phyloP scores from a whole-genome alignment of 2,329 filamentous ascomycete species.

The Cladophialophora yegresii region DNA sequence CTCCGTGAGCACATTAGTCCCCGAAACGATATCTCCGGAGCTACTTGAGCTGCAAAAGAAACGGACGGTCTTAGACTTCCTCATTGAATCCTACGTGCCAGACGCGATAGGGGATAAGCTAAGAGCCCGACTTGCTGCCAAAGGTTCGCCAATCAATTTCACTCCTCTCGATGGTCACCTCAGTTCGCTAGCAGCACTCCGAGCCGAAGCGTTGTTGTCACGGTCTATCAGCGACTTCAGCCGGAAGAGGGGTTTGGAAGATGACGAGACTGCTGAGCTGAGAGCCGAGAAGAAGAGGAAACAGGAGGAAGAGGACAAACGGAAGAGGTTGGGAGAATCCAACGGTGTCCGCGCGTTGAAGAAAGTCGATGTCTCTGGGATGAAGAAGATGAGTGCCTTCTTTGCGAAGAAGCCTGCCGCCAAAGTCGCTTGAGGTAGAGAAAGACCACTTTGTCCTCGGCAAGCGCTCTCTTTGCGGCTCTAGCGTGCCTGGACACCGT shows the following conservation, averaged over 20 bases:
- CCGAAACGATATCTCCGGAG: constrained; percentile 41
- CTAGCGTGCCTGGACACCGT: neutral
- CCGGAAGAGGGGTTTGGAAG: constrained; percentile 48
- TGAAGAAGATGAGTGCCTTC: constrained; percentile 97
- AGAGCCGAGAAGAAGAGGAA: constrained; percentile 78
- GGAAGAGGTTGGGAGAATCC: constrained; percentile 74
- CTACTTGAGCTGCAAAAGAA: constrained; percentile 51
- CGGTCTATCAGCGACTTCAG: constrained; percentile 57
- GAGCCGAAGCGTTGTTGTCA: constrained; percentile 69
- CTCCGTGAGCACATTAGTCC: constrained; percentile 41
- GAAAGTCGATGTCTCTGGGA: constrained; percentile 87
- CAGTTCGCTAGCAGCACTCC: constrained; percentile 64
- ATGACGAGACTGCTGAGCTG: constrained; percentile 48
- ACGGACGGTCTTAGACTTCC: constrained; percentile 53
- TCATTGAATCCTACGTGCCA: constrained; percentile 54
- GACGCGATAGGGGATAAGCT: constrained; percentile 41
- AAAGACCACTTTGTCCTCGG: neutral
- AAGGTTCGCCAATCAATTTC: constrained; percentile 63
- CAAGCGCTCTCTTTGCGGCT: neutral
- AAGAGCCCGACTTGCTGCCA: constrained; percentile 38
- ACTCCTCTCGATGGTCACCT: constrained; percentile 70
- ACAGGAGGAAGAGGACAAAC: constrained; percentile 85
- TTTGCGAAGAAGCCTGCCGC: constrained; percentile 66
- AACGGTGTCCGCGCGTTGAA: constrained; percentile 75
- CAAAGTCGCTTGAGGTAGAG: constrained; percentile 3